A percentile compares a stretch with the other conserved stretches of the same genome.
These are phyloP conservation scores for Novymonas esmeraldas DNA, from an alignment of 208 protist species.

Conservation along the genomic window DNA sequence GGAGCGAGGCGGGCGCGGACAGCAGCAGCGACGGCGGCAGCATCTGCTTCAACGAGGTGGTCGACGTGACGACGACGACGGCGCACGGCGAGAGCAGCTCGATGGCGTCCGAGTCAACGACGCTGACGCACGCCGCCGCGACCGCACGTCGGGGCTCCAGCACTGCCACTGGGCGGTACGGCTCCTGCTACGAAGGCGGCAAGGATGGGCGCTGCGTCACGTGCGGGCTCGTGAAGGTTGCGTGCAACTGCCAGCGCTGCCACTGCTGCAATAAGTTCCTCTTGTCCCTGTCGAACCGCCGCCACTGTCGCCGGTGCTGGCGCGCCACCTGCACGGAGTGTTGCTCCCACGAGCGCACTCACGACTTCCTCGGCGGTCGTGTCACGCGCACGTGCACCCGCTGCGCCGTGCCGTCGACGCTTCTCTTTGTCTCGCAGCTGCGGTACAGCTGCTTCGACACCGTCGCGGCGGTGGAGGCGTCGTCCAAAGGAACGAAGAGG, in stretches of 20 bases:
- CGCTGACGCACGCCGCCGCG: neutral
- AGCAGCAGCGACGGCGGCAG: neutral
- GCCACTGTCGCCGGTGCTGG: constrained; percentile 54
- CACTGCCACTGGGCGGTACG: constrained; percentile 13
- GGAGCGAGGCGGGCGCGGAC: neutral
- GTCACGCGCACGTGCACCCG: constrained; percentile 24
- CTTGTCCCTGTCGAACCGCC: constrained; percentile 29
- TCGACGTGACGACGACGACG: too few species aligned
- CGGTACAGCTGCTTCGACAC: constrained; percentile 19
- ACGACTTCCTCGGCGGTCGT: constrained; percentile 31
- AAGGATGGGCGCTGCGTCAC: constrained; percentile 27
- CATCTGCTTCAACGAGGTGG: neutral
- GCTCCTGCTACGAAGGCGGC: constrained; percentile 36
- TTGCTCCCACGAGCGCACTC: constrained; percentile 17
- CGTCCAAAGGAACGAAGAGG: neutral
- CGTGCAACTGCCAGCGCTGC: constrained; percentile 48
- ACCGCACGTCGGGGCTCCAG: neutral
- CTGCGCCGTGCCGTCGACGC: constrained; percentile 36
- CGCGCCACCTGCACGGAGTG: constrained; percentile 37
- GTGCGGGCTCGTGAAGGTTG: constrained; percentile 29
- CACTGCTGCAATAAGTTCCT: constrained; percentile 33
- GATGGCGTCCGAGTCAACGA: too few species aligned
- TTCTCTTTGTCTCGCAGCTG: constrained; percentile 28
- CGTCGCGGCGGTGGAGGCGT: neutral
- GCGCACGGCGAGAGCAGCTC: neutral